Evolutionary conservation across 164 flowering plant species (phyloP), one percentile per base, ranked within the genome.

Genomic region (Protea cynaroides): DNA sequence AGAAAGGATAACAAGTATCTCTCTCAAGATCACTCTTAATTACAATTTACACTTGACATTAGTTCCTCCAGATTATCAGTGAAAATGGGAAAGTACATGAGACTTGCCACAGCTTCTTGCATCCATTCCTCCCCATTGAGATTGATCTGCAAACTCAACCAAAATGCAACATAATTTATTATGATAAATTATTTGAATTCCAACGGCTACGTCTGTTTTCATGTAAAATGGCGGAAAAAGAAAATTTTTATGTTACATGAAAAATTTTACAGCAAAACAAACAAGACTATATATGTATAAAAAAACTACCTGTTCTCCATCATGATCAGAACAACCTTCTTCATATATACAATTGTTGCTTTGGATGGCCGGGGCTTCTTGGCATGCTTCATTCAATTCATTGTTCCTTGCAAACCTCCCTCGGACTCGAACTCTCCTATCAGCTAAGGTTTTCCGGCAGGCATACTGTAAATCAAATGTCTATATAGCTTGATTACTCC

Each of bases 391-490:
- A 44, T 29, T 29, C 34, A 29, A 29, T 29, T 29, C 34, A 29
- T 66, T 76, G 73, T 90, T 88, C 71, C 86, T 86, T 1, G 97
- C 97, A 70, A 90, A 90, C 72, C 97, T 78, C 58, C 97, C 97
- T 7, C 93, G 80, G 19, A 90, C 80, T 54, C 97, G 76, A 25
- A 84, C 81, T 21, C 97, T 65, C 64, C 88, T 73, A 58, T 90
- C 97, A 0, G 97, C 97, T 46, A 90, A 62, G 54, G 91, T 88
- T 74, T 90, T 90, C 1, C 97, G 88, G 66, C 97, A 88, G 0
- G 83, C 97, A 67, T 90, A 90, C 97, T 90, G 81, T 47, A 69
- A 17, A 44, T 5, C 49, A 25, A 37, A 40, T 40, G 46, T 40
- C 4, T 8, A 40, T 40, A 36, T 25, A 25, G 1, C 51, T 7